Evolutionary conservation across 2,329 filamentous ascomycete genomes (phyloP).

Genomic region (Arachnomyces sp.): DNA sequence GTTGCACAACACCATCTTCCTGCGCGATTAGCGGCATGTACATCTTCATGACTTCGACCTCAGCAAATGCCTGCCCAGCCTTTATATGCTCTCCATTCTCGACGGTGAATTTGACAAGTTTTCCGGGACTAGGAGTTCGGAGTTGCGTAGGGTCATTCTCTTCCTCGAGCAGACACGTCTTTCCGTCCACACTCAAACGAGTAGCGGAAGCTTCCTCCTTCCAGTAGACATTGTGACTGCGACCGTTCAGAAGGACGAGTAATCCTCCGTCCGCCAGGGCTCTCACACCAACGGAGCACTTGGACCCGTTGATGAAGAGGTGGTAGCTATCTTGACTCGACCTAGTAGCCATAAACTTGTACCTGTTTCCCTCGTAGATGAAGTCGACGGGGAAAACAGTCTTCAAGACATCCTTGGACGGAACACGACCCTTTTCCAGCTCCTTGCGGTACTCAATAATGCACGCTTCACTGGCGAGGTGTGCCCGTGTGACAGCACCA

Average conservation of each 20-base stretch:
- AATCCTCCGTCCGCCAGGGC: constrained; percentile 90
- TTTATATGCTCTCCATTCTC: constrained; percentile 91
- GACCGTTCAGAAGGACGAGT: constrained; percentile 78
- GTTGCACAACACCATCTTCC: constrained; percentile 91
- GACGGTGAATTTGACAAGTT: constrained; percentile 95
- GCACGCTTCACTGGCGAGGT: constrained; percentile 85
- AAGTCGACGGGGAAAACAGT: constrained; percentile 97
- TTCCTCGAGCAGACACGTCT: constrained; percentile 95
- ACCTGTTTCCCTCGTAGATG: constrained; percentile 92
- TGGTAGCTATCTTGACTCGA: constrained; percentile 92
- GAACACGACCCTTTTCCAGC: constrained; percentile 94
- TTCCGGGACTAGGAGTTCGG: constrained; percentile 86
- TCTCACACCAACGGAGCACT: constrained; percentile 86
- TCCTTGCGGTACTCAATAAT: constrained; percentile 79
- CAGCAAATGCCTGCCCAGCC: constrained; percentile 86
- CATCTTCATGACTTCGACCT: constrained; percentile 99
- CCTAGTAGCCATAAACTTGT: constrained; percentile 96
- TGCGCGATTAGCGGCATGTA: constrained; percentile 97
- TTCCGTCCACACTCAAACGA: constrained; percentile 90
- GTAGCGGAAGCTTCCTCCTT: constrained; percentile 97
- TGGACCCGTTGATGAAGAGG: constrained; percentile 97
- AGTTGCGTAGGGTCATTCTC: constrained; percentile 98
- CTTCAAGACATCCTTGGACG: constrained; percentile 92
- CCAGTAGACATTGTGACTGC: constrained; percentile 98
- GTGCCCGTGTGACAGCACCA: constrained; percentile 89